These are phyloP conservation scores for Aspergillus avenaceus DNA, from an alignment of 495 filamentous ascomycete genomes.

Conservation along the genomic window DNA sequence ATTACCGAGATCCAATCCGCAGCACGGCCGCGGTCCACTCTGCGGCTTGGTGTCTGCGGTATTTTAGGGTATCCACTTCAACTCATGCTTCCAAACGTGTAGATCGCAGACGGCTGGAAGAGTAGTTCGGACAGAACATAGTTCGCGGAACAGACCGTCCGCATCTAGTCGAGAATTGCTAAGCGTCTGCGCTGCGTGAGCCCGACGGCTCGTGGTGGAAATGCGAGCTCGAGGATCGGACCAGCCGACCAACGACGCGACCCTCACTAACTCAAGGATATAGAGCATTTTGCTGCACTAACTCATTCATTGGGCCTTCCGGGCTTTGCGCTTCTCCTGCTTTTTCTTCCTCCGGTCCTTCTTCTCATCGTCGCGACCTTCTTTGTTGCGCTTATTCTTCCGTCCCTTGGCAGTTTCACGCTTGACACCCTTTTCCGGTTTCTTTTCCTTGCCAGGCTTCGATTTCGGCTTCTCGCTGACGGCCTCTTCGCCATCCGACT, in stretches of 20 bases:
- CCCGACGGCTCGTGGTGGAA: neutral
- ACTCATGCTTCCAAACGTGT: neutral
- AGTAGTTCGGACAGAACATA: neutral
- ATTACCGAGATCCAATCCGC: neutral
- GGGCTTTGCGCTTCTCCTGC: constrained; percentile 25
- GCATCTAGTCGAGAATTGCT: too few relatives aligned
- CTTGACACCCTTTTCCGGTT: constrained; percentile 8
- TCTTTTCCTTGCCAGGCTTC: constrained; percentile 18
- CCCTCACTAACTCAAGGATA: neutral
- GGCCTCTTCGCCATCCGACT: constrained; percentile 15
- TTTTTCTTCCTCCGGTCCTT: constrained; percentile 41
- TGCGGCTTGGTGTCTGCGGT: neutral
- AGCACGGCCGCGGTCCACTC: neutral
- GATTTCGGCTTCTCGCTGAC: neutral
- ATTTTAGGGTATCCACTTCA: neutral
- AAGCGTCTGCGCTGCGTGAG: constrained; percentile 4
- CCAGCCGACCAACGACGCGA: constrained; percentile 1
- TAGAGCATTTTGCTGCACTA: neutral
- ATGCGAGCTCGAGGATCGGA: neutral
- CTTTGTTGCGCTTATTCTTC: constrained; percentile 26
- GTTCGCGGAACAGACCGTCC: too few relatives aligned
- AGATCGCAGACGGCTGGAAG: neutral
- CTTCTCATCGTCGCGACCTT: constrained; percentile 23
- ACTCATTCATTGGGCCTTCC: constrained; percentile 17
- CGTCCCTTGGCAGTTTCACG: constrained; percentile 21